phyloP scores from a whole-genome alignment of 169 alveolate species.

The Eimeria falciformis region DNA sequence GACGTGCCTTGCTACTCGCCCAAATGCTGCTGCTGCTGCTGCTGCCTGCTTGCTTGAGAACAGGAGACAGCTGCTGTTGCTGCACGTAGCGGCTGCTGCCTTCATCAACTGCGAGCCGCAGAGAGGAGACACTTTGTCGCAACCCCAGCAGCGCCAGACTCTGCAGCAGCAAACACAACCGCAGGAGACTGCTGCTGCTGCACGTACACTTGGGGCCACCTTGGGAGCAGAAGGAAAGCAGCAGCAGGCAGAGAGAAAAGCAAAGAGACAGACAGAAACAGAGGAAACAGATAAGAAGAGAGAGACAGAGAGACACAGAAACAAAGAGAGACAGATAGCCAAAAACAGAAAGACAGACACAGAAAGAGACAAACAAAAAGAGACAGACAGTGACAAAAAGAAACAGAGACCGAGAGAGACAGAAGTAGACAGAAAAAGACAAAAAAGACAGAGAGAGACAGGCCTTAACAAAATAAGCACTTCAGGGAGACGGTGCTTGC shows the following conservation, averaged over 20 bases:
- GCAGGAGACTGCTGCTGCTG: conserved; percentile 13
- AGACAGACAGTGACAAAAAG: no score
- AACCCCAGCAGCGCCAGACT: conserved; percentile 7
- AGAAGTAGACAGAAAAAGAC: background rate
- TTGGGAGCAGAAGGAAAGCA: background rate
- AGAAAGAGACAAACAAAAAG: no score
- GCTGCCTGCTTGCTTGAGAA: background rate
- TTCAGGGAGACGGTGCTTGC: background rate
- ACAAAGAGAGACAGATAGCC: no score
- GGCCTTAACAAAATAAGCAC: background rate
- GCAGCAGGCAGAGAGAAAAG: no score
- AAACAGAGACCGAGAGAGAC: background rate
- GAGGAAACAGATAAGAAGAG: no score
- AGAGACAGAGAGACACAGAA: no score
- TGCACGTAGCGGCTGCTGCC: background rate
- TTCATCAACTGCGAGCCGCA: background rate
- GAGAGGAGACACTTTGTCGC: background rate
- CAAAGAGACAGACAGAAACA: no score
- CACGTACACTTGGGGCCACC: background rate
- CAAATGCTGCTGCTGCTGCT: conserved; percentile 22
- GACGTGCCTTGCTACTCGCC: background rate
- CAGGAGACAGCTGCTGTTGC: background rate
- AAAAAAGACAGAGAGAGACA: background rate
- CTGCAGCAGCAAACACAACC: conserved; percentile 2
- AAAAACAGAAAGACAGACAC: no score